Conservation (phyloP, 257 asterid species). For the Solanum pimpinellifolium region DNA sequence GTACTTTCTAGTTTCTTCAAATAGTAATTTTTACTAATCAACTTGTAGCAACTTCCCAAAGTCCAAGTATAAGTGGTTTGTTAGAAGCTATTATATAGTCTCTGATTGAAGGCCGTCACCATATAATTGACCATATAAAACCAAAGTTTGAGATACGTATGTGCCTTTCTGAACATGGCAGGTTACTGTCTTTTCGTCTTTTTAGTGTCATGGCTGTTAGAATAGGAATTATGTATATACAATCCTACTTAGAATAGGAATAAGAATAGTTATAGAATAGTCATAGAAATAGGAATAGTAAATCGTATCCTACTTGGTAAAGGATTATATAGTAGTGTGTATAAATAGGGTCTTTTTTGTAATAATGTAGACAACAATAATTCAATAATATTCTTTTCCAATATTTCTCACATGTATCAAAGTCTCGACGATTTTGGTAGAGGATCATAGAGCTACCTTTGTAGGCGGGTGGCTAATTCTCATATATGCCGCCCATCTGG, state of each 20-base stretch:
- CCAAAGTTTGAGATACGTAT: neutral
- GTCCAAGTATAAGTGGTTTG: neutral
- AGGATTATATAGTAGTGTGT: neutral
- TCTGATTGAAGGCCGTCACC: neutral
- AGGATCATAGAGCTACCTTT: neutral
- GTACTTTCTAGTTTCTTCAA: neutral
- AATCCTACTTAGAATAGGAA: neutral
- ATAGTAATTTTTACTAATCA: neutral
- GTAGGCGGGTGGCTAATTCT: neutral
- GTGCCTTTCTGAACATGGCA: neutral
- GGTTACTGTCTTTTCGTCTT: neutral
- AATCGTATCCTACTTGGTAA: neutral
- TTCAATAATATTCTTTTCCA: neutral
- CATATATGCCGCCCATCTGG: neutral
- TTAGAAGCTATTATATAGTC: neutral
- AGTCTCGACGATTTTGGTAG: neutral
- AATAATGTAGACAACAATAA: neutral
- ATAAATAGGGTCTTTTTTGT: neutral
- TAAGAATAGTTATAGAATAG: neutral
- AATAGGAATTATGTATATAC: neutral
- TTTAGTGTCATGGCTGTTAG: neutral
- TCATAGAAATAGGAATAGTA: neutral
- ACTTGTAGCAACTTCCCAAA: neutral
- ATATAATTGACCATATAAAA: neutral
- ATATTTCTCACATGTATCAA: neutral